phyloP scores from a whole-genome alignment of 768 basidiomycete species.

The Boletus vinaceobasis region DNA sequence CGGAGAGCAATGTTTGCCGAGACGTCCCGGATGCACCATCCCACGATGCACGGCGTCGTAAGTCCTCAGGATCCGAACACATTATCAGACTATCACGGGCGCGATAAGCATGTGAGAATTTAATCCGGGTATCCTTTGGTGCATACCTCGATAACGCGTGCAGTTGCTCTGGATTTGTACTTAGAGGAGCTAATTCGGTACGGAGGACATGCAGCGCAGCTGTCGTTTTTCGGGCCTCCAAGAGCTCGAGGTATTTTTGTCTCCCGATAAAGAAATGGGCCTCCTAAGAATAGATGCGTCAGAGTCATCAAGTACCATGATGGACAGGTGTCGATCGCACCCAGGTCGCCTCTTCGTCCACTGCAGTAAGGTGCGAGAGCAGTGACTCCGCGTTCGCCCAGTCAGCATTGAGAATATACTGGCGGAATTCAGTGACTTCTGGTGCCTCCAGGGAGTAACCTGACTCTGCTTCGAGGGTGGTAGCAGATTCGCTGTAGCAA shows the following conservation, averaged over 20 bases:
- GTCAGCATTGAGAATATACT: constrained; percentile 71
- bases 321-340: constrained; percentile 41
- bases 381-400: constrained; percentile 79
- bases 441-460: constrained; percentile 82
- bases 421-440: constrained; percentile 76
- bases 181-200: constrained; percentile 81
- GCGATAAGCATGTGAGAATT: constrained; percentile 16
- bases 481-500: constrained; percentile 72
- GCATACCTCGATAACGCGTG: constrained; percentile 84
- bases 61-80: constrained; percentile 82
- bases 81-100: constrained; percentile 70
- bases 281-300: constrained; percentile 46
- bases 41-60: constrained; percentile 81
- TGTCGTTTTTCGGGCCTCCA: constrained; percentile 78
- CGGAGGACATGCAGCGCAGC: constrained; percentile 83
- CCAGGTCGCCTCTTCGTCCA: constrained; percentile 64
- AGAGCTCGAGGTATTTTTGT: constrained; percentile 93
- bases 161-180: constrained; percentile 74
- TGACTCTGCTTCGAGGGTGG: constrained; percentile 87
- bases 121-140: constrained; percentile 7
- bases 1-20: constrained; percentile 67
- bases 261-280: constrained; percentile 84
- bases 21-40: constrained; percentile 84
- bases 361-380: constrained; percentile 64
- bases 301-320: constrained; percentile 11